Evolutionary conservation across 2,329 filamentous ascomycete genomes (phyloP), one percentile per base, ranked within the genome.

Genomic region (Aspergillus sclerotialis): DNA sequence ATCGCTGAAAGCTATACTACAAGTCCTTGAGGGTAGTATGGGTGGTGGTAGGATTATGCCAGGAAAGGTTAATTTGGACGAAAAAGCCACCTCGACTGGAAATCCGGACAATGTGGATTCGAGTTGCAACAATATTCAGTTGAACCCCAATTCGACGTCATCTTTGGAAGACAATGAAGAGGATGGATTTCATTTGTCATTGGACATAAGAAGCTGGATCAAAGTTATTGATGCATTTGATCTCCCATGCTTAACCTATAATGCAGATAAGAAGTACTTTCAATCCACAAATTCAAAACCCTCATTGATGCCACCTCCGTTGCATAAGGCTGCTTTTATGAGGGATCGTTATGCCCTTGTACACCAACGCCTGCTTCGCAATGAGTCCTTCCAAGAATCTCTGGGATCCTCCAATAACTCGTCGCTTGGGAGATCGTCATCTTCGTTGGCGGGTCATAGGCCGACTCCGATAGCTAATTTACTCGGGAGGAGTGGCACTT

Each of bases 341-440:
- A 78, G 88, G 45, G 89, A 95, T 57, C 77, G 89, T 43, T 96
- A 93, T 59, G 84, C 94, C 50, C 75, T 96, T 35, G 82, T 96
- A 32, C 84, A 95, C 57, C 90, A 96, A 59, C 81, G 92, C 12
- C 75, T 96, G 12, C 75, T 96, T 26, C 82, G 92, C 31, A 95
- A 95, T 55, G 88, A 95, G 60, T 81, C 85, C 13, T 98, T 98
- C 50, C 89, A 95, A 58, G 79, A 79, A 13, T 87, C 88, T 1
- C 79, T 94, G 36, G 76, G 82, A 6, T 72, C 74, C 2, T 72
- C 73, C 10, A 72, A 66, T 32, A 62, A 64, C n/a, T 65, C 69
- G 14, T 68, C 72, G 2, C 61, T 80, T 2, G 72, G 71, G 42
- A 71, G 75, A 26, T 78, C 78, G 6, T 69, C 75, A 4, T 80